Conservation (phyloP, 2,329 filamentous ascomycete genomes). For the Epichloe elymi region DNA sequence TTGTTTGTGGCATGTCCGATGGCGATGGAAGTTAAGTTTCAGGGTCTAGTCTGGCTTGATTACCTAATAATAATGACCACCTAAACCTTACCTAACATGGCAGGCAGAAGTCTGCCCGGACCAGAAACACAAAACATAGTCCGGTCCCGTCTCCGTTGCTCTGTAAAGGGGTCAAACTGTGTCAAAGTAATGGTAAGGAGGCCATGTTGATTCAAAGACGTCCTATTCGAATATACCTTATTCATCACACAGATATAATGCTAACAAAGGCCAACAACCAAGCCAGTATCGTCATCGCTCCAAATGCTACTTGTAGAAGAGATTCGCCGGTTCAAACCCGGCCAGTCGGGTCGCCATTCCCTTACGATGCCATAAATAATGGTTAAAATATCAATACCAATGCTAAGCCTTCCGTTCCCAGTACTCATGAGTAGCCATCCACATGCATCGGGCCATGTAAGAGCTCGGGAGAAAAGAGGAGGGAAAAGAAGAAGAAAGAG, state of each 20-base stretch:
- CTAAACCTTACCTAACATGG: no score
- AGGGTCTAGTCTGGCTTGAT: neutral
- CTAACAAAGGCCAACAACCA: neutral
- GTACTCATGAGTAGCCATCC: neutral
- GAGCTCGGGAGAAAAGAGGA: no score
- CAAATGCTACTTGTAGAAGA: neutral
- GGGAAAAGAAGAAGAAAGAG: neutral
- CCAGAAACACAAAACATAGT: no score
- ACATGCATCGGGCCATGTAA: neutral
- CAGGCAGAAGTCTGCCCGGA: no score
- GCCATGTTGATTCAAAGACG: neutral
- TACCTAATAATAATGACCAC: neutral
- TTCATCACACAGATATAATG: neutral
- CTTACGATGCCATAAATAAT: neutral
- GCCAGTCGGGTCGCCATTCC: neutral
- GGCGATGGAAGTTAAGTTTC: neutral
- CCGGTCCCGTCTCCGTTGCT: no score
- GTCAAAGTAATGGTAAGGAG: no score
- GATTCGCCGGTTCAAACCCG: neutral
- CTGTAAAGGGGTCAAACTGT: no score
- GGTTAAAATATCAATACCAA: neutral
- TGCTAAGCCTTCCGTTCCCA: neutral
- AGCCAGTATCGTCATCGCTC: constrained; percentile 1
- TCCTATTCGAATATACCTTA: neutral
- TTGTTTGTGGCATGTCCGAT: neutral